Conservation (phyloP, 1,139 yeast genomes). For the Candida dubliniensis region DNA sequence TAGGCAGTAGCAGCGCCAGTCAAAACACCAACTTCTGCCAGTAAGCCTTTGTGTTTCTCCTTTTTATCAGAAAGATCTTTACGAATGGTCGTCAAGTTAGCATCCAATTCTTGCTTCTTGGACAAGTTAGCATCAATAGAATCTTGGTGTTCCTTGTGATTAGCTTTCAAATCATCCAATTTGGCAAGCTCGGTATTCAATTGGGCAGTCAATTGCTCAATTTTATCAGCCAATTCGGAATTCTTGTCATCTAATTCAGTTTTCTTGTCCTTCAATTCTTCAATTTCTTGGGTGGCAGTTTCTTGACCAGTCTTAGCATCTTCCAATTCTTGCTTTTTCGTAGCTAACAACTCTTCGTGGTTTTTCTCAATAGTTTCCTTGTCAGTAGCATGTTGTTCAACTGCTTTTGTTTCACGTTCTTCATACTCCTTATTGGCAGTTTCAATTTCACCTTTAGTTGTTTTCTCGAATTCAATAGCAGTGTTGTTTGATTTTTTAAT, state of each 20-base stretch:
- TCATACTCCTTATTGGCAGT: constrained; percentile 47
- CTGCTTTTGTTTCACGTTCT: constrained; percentile 49
- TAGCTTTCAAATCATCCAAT: constrained; percentile 41
- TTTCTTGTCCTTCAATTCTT: constrained; percentile 44
- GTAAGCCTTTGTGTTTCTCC: constrained; percentile 36
- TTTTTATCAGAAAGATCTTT: constrained; percentile 39
- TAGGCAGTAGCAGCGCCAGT: constrained; percentile 46
- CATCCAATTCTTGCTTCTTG: constrained; percentile 44
- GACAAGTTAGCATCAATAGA: constrained; percentile 34
- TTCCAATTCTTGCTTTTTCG: constrained; percentile 51
- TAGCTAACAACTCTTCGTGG: constrained; percentile 48
- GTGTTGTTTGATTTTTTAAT: constrained; percentile 32
- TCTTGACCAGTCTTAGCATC: constrained; percentile 49
- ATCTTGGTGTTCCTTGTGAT: constrained; percentile 43
- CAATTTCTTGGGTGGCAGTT: constrained; percentile 47
- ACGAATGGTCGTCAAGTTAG: constrained; percentile 34
- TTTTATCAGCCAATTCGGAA: constrained; percentile 41
- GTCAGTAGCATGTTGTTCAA: constrained; percentile 45
- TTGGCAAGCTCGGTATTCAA: constrained; percentile 40
- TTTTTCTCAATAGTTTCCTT: constrained; percentile 45
- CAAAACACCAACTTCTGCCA: constrained; percentile 47
- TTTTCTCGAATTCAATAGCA: constrained; percentile 39
- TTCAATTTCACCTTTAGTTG: constrained; percentile 43
- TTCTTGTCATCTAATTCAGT: constrained; percentile 41
- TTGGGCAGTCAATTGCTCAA: constrained; percentile 44